These are phyloP conservation scores for Globisporangium camurandrum DNA, from an alignment of 352 stramenopile genomes.

Conservation along the genomic window DNA sequence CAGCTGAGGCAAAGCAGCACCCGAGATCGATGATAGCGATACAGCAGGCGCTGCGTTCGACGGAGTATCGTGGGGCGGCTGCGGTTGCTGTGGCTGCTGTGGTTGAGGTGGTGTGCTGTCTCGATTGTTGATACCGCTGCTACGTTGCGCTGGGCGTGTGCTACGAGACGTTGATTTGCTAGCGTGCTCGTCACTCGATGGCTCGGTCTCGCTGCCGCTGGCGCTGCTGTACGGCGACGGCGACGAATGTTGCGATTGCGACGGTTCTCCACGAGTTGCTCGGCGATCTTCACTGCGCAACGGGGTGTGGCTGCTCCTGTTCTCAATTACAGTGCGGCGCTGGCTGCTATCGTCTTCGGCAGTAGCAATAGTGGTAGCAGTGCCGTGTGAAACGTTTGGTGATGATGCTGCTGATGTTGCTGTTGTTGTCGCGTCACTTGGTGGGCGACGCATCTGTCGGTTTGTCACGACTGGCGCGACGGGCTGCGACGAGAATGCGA, in stretches of 20 bases:
- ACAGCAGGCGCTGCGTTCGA: not conserved
- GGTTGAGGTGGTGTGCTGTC: not conserved
- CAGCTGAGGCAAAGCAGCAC: conserved; percentile 31
- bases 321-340: conserved; percentile 4
- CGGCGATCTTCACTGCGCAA: not conserved
- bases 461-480: conserved; percentile 25
- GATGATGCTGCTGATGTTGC: not conserved
- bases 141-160: conserved; percentile 2
- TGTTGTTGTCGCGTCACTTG: conserved; percentile 8
- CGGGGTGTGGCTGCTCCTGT: not conserved
- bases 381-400: no score
- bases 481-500: conserved; percentile 28
- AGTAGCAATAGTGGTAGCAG: no score
- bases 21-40: conserved; percentile 36
- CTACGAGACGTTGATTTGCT: no score
- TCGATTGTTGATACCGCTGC: not conserved
- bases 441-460: conserved; percentile 17
- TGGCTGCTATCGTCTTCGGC: not conserved
- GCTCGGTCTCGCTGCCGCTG: conserved; percentile 13
- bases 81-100: conserved; percentile 2
- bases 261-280: not conserved
- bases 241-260: not conserved
- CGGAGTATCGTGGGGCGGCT: not conserved
- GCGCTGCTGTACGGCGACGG: conserved; percentile 10
- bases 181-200: conserved; percentile 11